phyloP scores from a whole-genome alignment of 192 early-diverging fungal species.

The Coemansia sp. region DNA sequence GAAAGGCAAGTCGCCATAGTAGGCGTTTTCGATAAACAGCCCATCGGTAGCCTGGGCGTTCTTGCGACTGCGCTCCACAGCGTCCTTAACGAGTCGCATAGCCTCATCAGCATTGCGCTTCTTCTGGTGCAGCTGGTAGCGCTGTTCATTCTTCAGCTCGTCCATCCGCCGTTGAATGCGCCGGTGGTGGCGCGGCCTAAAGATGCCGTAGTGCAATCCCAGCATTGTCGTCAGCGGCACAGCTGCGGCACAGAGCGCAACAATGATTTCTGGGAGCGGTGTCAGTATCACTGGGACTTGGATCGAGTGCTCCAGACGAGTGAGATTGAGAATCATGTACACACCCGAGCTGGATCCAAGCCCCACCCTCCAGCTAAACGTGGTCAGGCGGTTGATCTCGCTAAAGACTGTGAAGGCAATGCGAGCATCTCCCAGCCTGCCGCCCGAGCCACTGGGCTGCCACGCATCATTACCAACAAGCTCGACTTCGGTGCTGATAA shows the following conservation, averaged over 20 bases:
- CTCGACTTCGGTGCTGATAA: constrained; percentile 10
- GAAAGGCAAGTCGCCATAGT: constrained; percentile 80
- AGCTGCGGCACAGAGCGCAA: constrained; percentile 57
- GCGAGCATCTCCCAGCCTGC: constrained; percentile 7
- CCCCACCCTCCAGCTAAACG: constrained; percentile 60
- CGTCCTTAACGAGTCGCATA: constrained; percentile 65
- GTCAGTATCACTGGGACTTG: constrained; percentile 66
- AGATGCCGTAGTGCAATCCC: constrained; percentile 58
- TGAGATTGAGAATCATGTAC: constrained; percentile 58
- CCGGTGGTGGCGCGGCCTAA: constrained; percentile 61
- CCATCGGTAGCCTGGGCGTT: constrained; percentile 65
- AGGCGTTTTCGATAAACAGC: constrained; percentile 80
- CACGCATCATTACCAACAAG: constrained; percentile 15
- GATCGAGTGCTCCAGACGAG: constrained; percentile 68
- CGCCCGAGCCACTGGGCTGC: neutral
- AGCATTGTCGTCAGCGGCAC: constrained; percentile 58
- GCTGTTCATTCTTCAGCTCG: constrained; percentile 63
- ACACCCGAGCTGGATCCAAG: constrained; percentile 63
- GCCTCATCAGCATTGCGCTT: constrained; percentile 81
- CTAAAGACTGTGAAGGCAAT: constrained; percentile 16
- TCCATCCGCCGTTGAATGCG: constrained; percentile 48
- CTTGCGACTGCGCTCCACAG: constrained; percentile 64
- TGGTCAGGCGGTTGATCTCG: constrained; percentile 37
- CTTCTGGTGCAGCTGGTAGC: constrained; percentile 60
- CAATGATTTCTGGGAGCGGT: constrained; percentile 54